These are phyloP conservation scores for Isoetes engelmannii DNA, from an alignment of 83 land plant species.

Conservation along the genomic window DNA sequence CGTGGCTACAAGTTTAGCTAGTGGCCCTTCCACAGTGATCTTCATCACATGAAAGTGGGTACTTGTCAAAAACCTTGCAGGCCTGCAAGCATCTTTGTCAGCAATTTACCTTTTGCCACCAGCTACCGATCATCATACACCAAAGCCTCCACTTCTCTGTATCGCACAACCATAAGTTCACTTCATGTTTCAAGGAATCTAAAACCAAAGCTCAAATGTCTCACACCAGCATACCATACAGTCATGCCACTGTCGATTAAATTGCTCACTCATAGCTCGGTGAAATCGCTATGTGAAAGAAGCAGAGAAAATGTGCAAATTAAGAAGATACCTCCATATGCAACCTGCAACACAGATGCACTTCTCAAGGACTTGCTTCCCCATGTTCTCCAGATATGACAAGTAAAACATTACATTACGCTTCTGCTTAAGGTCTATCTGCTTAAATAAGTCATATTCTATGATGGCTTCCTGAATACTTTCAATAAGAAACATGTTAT, in stretches of 20 bases:
- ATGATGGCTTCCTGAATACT: neutral
- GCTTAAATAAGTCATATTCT: neutral
- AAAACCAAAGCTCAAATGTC: neutral
- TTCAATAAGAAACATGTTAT: conserved; percentile 30
- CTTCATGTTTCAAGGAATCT: neutral
- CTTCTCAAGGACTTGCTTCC: too few species aligned
- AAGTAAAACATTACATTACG: neutral
- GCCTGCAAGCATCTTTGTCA: neutral
- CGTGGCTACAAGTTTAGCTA: conserved; percentile 25
- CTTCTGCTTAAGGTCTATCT: neutral
- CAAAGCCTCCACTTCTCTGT: neutral
- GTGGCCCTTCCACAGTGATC: conserved; percentile 33
- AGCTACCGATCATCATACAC: neutral
- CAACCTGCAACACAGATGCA: conserved; percentile 11
- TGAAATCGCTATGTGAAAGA: conserved; percentile 24
- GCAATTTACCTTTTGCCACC: neutral
- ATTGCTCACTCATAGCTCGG: conserved; percentile 27
- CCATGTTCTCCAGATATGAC: neutral
- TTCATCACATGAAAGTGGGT: neutral
- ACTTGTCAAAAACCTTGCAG: neutral
- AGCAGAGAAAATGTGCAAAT: conserved; percentile 16
- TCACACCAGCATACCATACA: conserved; percentile 20
- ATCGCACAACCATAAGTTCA: neutral
- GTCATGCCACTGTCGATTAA: conserved; percentile 22
- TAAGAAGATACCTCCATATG: conserved; percentile 17